These are phyloP conservation scores for Microsporum ferrugineum DNA, from an alignment of 2,329 filamentous ascomycete species.

Conservation along the genomic window DNA sequence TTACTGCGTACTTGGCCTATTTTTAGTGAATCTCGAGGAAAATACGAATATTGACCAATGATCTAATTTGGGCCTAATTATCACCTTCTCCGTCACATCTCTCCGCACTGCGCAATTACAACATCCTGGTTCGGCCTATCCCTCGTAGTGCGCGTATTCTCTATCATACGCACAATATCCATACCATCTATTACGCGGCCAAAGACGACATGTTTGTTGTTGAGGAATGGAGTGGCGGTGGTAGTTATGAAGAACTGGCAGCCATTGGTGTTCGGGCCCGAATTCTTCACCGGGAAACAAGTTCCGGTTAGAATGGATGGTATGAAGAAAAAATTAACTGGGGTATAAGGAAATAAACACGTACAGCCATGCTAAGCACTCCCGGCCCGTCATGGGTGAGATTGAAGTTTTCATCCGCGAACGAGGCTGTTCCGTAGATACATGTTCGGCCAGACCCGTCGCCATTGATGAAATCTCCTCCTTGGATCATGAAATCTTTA, in stretches of 20 bases:
- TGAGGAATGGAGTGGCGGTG: conserved; percentile 71
- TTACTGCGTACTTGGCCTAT: not conserved
- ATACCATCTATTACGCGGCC: conserved; percentile 81
- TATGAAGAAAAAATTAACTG: conserved; percentile 5
- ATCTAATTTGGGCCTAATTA: not conserved
- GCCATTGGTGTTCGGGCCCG: conserved; percentile 83
- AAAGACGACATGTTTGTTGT: conserved; percentile 92
- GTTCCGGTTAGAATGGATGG: not conserved
- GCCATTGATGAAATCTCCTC: conserved; percentile 87
- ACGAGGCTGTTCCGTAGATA: conserved; percentile 76
- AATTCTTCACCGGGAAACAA: conserved; percentile 49
- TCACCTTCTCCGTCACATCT: conserved; percentile 54
- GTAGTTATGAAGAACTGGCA: conserved; percentile 97
- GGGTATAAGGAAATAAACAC: conserved; percentile 26
- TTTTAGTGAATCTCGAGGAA: not conserved
- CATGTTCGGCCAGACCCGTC: conserved; percentile 80
- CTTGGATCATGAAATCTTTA: conserved; percentile 94
- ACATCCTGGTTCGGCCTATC: conserved; percentile 81
- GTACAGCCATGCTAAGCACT: conserved; percentile 82
- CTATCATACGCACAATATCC: conserved; percentile 85
- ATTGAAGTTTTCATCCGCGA: conserved; percentile 82
- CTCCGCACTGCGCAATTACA: conserved; percentile 73
- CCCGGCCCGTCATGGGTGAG: conserved; percentile 69
- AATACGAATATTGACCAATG: not conserved
- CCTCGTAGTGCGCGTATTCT: conserved; percentile 73